Base-by-base conservation (phyloP, 2,329 filamentous ascomycete species). In the Daldinia eschscholtzii region DNA sequence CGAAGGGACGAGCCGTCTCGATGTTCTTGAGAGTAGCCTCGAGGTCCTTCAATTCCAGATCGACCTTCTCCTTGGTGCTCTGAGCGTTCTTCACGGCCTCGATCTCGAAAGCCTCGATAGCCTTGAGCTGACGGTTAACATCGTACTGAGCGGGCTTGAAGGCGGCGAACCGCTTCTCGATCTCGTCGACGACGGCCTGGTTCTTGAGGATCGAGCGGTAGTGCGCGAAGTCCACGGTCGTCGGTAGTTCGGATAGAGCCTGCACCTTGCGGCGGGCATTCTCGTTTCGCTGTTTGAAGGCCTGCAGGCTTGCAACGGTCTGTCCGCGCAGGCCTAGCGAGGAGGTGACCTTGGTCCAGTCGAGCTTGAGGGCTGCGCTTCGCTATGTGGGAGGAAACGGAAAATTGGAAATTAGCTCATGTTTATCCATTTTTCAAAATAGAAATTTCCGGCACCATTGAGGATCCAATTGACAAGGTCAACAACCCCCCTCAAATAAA, bases 221-320 rank as follows among this genome's bases (percentile, higher is more conserved):
- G 84, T 95, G 89, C 76, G 89, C 83, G 85, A 99, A 98, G 88
- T 99, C 94, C 85, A 99, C 89, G 67, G 89, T 89, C 79, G 93
- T 93, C 73, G 95, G 86, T 81, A 92, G 91, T 84, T 97, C 93
- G 72, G 89, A 90, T 67, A 99, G 93, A 71, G 89, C 78, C 83
- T 92, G 90, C 70, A 99, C 88, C 86, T 95, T 95, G 87, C 96
- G 95, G 85, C 95, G 94, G 81, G 93, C 95, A 82, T 98, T 94
- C 82, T 99, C 96, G 88, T 98, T 98, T 86, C 96, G 94, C 91
- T 97, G 96, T 90, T 99, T 99, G 92, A 99, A 99, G 75, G 93
- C 89, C 82, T 95, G 92, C 71, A 99, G 93, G 71, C 95, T 92
- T 78, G 91, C 85, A 76, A 93, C 94, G 76, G 96, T 99, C 86